These are phyloP conservation scores for Sequoiadendron giganteum DNA, from an alignment of 75 land plant genomes.

Conservation along the genomic window DNA sequence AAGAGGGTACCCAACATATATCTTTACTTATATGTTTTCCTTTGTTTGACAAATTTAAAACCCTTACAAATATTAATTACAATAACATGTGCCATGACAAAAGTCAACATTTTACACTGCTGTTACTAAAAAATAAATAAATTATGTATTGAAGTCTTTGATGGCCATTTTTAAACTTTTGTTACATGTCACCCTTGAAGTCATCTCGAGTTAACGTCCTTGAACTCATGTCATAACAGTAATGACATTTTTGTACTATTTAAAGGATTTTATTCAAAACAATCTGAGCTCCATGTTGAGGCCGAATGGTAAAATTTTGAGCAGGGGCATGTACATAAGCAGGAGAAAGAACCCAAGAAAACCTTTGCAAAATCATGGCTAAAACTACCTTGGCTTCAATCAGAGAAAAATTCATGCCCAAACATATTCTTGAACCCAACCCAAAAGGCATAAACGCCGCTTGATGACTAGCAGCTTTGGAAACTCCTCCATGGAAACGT, in stretches of 20 bases:
- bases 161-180: too few species aligned
- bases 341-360: constrained; percentile 45
- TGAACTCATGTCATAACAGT: too few species aligned
- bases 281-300: constrained; percentile 42
- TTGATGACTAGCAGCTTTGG: constrained; percentile 41
- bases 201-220: background rate
- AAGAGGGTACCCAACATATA: too few species aligned
- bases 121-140: too few species aligned
- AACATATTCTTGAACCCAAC: constrained; percentile 51
- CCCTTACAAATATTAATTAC: too few species aligned
- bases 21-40: too few species aligned
- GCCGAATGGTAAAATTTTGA: constrained; percentile 19
- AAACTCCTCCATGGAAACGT: constrained; percentile 48
- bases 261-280: constrained; percentile 2
- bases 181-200: background rate
- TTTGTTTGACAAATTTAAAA: too few species aligned
- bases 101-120: too few species aligned
- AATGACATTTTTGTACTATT: background rate
- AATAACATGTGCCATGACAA: too few species aligned
- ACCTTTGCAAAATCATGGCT: constrained; percentile 41
- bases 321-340: constrained; percentile 49
- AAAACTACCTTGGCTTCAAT: constrained; percentile 55
- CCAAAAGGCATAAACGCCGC: constrained; percentile 45
- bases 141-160: too few species aligned
- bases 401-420: constrained; percentile 50